phyloP scores from a whole-genome alignment of 2,329 filamentous ascomycete genomes.

The Penicillium vulpinum region DNA sequence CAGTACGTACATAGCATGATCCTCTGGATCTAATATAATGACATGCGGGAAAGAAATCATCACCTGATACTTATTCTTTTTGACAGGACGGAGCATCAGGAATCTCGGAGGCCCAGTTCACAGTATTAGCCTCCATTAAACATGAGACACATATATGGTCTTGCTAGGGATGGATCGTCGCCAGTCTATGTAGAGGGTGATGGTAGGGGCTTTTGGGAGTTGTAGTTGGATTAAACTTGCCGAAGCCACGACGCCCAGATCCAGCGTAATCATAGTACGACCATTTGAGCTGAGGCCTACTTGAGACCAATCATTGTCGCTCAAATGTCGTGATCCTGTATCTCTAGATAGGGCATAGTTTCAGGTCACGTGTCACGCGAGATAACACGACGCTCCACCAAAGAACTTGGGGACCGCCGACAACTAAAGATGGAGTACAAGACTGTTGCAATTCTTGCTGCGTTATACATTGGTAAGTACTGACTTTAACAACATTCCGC shows the following conservation, averaged over 20 bases:
- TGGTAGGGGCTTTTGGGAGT: background rate
- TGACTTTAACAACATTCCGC: background rate
- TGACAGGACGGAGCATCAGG: no score
- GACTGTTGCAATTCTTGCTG: conserved; percentile 21
- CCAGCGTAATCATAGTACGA: background rate
- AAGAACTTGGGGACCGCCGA: conserved; percentile 3
- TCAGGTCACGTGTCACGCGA: conserved; percentile 5
- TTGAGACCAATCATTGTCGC: background rate
- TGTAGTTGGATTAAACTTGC: background rate
- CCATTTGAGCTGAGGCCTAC: background rate
- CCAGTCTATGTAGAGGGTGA: background rate
- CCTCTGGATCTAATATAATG: background rate
- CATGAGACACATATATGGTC: background rate
- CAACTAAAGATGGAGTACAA: conserved; percentile 24
- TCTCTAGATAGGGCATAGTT: conserved; percentile 7
- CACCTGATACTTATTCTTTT: no score
- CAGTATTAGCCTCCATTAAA: no score
- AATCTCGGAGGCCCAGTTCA: no score
- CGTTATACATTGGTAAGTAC: conserved; percentile 21
- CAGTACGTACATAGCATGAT: background rate
- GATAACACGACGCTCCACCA: conserved; percentile 10
- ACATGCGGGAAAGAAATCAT: background rate
- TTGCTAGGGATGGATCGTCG: background rate
- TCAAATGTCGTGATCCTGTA: conserved; percentile 1
- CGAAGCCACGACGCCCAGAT: background rate